Evolutionary conservation across 352 stramenopile species (phyloP), one percentile per base, ranked within the genome.

Genomic region (Globisporangium paroecandrum): DNA sequence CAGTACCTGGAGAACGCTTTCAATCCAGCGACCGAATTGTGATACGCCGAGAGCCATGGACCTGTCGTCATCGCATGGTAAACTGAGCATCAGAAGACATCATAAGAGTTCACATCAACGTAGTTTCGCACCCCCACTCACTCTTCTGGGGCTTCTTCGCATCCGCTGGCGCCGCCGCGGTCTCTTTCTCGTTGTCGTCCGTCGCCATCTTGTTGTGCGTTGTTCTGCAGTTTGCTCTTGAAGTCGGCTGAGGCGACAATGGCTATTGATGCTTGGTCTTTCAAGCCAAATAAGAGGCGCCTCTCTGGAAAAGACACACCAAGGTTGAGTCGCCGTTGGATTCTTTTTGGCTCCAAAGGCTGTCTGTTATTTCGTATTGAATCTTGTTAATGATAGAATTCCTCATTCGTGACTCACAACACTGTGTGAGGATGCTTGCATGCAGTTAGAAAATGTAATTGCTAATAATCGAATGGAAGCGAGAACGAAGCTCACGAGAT

Each of bases 1-100:
- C 71, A 54, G 54, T 73, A 85, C 79, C 70, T 78, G 13, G 83
- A 88, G 69, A 81, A 90, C 20, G 85, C 83, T 65, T 94, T 88
- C 67, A 98, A 93, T 1, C 86, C 87, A 51, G 90, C 90, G n/a
- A 97, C 86, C 3, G 89, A 86, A 76, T 97, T 96, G 77, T 96
- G 81, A 66, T 95, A 97, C 18, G 90, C 90, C 58, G 87, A 88
- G 25, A 98, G 78, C 89, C 90, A 97, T 41, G 89, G 90, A 51
- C 76, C 77, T 84, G 22, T 3, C 10, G 3, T 5, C 7, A 29
- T n/a, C 1, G 1, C 38, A 36, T 29, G 4, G 15, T 41, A 15
- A 56, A 8, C 15, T 41, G 18, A 61, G 34, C 15, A 46, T n/a
- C 41, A 57, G 25, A 47, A 25, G 46, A n/a, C 25, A 57, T 25